A percentile compares a stretch with the other conserved stretches of the same genome.
Evolutionary conservation across 345 rosid species (phyloP).

Genomic region (Psidium guajava): DNA sequence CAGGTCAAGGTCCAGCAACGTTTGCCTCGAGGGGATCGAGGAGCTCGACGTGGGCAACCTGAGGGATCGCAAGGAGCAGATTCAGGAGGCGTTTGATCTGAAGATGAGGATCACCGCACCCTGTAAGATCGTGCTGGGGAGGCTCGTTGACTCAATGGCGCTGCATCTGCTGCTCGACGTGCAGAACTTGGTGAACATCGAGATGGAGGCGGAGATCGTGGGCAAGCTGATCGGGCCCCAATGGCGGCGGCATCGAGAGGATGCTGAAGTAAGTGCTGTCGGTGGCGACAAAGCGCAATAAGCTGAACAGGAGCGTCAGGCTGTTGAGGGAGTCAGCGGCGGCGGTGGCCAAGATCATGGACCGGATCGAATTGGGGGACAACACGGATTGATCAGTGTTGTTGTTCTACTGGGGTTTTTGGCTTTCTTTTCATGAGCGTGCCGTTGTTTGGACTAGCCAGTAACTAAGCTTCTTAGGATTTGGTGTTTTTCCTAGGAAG

Average conservation of each 20-base stretch:
- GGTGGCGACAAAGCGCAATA: constrained; percentile 9
- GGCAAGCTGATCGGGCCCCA: constrained; percentile 3
- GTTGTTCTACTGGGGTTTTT: neutral
- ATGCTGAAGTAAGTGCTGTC: constrained; percentile 16
- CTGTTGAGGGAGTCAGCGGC: constrained; percentile 9
- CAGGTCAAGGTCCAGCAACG: rapidly evolving
- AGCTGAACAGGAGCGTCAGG: constrained; percentile 12
- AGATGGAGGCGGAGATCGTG: constrained; percentile 8
- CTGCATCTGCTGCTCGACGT: constrained; percentile 4
- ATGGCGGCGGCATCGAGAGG: constrained; percentile 4
- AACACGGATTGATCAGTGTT: neutral
- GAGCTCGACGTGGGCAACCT: neutral
- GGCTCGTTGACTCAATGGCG: constrained; percentile 15
- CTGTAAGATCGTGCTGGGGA: constrained; percentile 15
- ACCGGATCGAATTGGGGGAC: neutral
- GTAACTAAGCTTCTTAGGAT: neutral
- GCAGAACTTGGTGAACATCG: constrained; percentile 3
- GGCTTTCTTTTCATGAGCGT: neutral
- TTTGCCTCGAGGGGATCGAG: neutral
- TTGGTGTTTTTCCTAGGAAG: neutral
- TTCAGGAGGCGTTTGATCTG: constrained; percentile 12
- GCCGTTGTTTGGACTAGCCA: neutral
- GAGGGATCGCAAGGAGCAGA: neutral
- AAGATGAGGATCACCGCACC: constrained; percentile 16
- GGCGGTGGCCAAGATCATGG: constrained; percentile 6